Evolutionary conservation across 768 basidiomycete species (phyloP).

Genomic region (Termitomyces sp.): DNA sequence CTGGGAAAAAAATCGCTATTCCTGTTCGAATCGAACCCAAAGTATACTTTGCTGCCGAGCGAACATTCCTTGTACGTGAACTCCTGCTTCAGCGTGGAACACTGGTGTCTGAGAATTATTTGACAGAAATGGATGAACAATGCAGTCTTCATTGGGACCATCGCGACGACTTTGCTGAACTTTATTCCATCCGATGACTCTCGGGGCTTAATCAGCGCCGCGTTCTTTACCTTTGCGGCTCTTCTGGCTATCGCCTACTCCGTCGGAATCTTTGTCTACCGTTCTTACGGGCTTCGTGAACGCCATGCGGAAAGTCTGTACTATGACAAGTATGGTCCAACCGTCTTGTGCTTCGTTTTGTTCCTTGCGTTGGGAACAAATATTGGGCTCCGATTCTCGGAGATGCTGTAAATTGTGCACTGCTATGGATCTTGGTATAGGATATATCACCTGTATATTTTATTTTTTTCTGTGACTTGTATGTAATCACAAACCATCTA

Average conservation of each 20-base stretch:
- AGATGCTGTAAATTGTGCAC: conserved; percentile 48
- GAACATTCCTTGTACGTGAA: conserved; percentile 83
- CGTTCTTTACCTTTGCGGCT: conserved; percentile 86
- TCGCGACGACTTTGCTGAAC: conserved; percentile 88
- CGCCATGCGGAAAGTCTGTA: conserved; percentile 79
- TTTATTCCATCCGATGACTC: conserved; percentile 73
- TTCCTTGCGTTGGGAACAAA: conserved; percentile 72
- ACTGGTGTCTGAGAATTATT: conserved; percentile 1
- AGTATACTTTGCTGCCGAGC: conserved; percentile 94
- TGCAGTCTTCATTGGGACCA: conserved; percentile 82
- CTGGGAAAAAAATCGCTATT: conserved; percentile 87
- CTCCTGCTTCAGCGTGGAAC: background rate
- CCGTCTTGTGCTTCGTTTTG: conserved; percentile 65
- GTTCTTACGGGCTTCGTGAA: conserved; percentile 63
- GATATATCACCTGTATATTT: background rate
- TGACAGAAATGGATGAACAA: conserved; percentile 86
- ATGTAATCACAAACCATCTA: background rate
- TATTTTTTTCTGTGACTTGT: background rate
- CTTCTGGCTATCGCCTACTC: conserved; percentile 87
- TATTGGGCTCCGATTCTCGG: conserved; percentile 61
- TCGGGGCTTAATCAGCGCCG: conserved; percentile 81
- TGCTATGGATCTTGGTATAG: background rate
- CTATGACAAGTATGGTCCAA: conserved; percentile 88
- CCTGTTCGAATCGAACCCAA: conserved; percentile 98
- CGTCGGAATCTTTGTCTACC: conserved; percentile 75